Percentiles rank a stretch among this genome's conserved stretches.
phyloP scores from a whole-genome alignment of 2,329 filamentous ascomycete species.

The Beauveria sp. region DNA sequence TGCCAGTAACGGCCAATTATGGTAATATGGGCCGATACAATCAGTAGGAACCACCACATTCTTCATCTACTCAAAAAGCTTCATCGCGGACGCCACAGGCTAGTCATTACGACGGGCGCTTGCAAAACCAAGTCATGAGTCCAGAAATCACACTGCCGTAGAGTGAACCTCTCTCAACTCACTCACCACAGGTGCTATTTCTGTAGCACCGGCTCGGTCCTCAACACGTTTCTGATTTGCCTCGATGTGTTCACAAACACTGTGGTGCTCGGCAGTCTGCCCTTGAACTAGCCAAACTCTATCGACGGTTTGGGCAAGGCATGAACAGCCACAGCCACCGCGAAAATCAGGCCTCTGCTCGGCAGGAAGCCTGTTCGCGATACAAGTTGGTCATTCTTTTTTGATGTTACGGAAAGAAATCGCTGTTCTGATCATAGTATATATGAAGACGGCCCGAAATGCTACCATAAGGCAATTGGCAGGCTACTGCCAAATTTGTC shows the following conservation, averaged over 20 bases:
- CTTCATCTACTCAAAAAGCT: too few relatives aligned
- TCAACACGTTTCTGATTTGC: not conserved
- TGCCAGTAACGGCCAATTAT: not conserved
- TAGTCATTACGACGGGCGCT: not conserved
- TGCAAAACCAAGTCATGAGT: not conserved
- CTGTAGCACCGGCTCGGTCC: not conserved
- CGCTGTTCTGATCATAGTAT: too few relatives aligned
- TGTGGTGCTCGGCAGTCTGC: not conserved
- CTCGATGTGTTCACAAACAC: not conserved
- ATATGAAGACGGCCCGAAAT: not conserved
- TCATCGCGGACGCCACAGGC: not conserved
- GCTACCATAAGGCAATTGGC: not conserved
- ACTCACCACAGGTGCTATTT: not conserved
- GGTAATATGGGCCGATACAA: not conserved
- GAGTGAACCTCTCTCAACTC: not conserved
- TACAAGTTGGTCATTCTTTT: not conserved
- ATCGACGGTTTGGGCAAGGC: not conserved
- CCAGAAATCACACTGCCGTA: not conserved
- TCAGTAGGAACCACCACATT: not conserved
- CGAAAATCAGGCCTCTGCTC: not conserved
- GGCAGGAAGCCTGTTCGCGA: not conserved
- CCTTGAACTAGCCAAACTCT: conserved; percentile 1
- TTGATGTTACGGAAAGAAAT: not conserved
- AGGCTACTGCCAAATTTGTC: not conserved
- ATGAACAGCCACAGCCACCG: not conserved